Conservation (phyloP, 805 yeast species). For the Millerozyma miso region DNA sequence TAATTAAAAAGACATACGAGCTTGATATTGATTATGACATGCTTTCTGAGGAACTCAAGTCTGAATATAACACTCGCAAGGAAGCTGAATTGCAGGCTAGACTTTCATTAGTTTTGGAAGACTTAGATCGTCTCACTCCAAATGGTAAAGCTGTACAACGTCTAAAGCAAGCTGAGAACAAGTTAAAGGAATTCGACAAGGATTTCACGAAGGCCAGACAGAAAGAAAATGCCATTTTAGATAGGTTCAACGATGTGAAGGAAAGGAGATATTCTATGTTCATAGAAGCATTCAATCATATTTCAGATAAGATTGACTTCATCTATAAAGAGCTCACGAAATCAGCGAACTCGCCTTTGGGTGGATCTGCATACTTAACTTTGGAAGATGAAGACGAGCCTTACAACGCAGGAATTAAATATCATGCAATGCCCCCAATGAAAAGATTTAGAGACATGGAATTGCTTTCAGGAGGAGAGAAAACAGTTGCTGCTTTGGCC, state of each 20-base stretch:
- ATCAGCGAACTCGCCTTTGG: slow-evolving; percentile 65
- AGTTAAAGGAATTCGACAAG: slow-evolving; percentile 55
- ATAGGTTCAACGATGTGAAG: slow-evolving; percentile 57
- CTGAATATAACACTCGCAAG: slow-evolving; percentile 33
- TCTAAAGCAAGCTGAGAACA: slow-evolving; percentile 60
- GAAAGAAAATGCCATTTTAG: slow-evolving; percentile 50
- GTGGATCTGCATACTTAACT: slow-evolving; percentile 90
- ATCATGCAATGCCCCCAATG: slow-evolving; percentile 95
- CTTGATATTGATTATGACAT: slow-evolving; percentile 54
- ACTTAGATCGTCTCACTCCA: slow-evolving; percentile 59
- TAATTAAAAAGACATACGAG: slow-evolving; percentile 38
- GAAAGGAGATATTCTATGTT: slow-evolving; percentile 58
- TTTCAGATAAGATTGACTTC: slow-evolving; percentile 64
- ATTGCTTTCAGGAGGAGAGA: slow-evolving; percentile 91
- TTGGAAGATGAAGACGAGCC: slow-evolving; percentile 90
- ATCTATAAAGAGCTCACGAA: slow-evolving; percentile 85
- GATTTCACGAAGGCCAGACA: slow-evolving; percentile 63
- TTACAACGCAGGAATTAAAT: slow-evolving; percentile 73
- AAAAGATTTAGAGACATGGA: slow-evolving; percentile 92
- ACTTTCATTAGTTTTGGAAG: slow-evolving; percentile 31
- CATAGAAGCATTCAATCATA: slow-evolving; percentile 70
- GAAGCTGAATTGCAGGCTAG: slow-evolving; percentile 33
- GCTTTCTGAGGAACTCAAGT: slow-evolving; percentile 42
- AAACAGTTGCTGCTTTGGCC: slow-evolving; percentile 94
- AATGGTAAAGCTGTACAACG: slow-evolving; percentile 78